These are phyloP conservation scores for Pichia sp. DNA, from an alignment of 1,139 yeast species.

Conservation along the genomic window DNA sequence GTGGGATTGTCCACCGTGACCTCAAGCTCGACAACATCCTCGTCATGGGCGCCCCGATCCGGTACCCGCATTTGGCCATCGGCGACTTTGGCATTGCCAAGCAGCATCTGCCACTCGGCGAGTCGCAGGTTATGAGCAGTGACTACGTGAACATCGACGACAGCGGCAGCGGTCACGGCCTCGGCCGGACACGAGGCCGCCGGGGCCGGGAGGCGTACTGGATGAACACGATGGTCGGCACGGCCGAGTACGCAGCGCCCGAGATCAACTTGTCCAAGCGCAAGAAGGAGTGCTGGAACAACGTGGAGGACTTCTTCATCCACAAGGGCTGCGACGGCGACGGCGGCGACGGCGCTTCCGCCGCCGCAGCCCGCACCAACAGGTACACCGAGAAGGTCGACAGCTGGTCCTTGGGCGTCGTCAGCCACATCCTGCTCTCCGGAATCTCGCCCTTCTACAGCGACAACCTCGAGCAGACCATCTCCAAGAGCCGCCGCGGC, in stretches of 20 bases:
- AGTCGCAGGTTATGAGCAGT: not conserved
- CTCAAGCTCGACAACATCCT: conserved; percentile 57
- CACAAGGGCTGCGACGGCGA: not conserved
- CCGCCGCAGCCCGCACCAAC: not conserved
- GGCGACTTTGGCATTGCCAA: conserved; percentile 71
- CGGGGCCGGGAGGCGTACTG: conserved; percentile 25
- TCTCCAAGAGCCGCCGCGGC: conserved; percentile 39
- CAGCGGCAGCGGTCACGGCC: too few species aligned
- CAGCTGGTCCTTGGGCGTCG: conserved; percentile 64
- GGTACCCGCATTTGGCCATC: conserved; percentile 47
- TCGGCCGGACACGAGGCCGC: not conserved
- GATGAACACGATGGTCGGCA: conserved; percentile 58
- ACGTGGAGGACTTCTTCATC: conserved; percentile 1
- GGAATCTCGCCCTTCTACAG: conserved; percentile 63
- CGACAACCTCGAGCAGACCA: conserved; percentile 28
- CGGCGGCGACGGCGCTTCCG: not conserved
- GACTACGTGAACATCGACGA: not conserved
- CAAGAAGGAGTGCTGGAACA: not conserved
- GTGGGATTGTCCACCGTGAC: conserved; percentile 52
- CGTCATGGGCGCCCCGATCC: conserved; percentile 52
- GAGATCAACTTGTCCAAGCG: conserved; percentile 43
- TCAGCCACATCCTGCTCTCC: conserved; percentile 49
- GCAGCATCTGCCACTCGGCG: conserved; percentile 19
- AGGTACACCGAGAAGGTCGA: conserved; percentile 54
- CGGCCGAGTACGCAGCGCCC: conserved; percentile 67